A percentile compares a stretch with the other conserved stretches of the same genome.
Conservation (phyloP, 805 yeast species). For the Metschnikowia gelsemii region DNA sequence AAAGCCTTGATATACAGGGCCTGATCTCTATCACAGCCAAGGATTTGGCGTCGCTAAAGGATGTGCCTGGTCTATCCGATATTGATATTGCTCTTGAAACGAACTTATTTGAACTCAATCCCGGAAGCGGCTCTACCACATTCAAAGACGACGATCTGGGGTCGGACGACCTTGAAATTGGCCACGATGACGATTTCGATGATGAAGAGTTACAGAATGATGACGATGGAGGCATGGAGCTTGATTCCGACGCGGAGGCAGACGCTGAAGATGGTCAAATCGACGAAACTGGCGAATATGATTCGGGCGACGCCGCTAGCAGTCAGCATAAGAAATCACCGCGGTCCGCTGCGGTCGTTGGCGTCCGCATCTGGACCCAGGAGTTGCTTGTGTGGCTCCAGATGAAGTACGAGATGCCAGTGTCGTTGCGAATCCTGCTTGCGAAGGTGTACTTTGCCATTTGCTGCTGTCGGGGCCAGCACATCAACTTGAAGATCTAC, state of each 20-base stretch:
- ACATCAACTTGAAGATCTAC: slow-evolving; percentile 56
- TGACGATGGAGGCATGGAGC: slow-evolving; percentile 41
- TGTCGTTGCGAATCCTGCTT: slow-evolving; percentile 56
- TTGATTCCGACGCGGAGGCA: slow-evolving; percentile 38
- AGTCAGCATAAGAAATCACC: slow-evolving; percentile 64
- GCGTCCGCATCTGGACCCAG: slow-evolving; percentile 82
- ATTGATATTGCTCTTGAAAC: slow-evolving; percentile 54
- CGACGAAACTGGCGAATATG: slow-evolving; percentile 37
- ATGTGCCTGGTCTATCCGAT: slow-evolving; percentile 32
- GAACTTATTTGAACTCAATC: slow-evolving; percentile 42
- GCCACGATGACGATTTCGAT: slow-evolving; percentile 20
- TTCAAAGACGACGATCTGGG: slow-evolving; percentile 24
- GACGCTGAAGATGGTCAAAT: slow-evolving; percentile 36
- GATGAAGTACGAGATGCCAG: slow-evolving; percentile 79
- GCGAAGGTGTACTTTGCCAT: slow-evolving; percentile 71
- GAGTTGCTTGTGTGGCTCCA: slow-evolving; percentile 76
- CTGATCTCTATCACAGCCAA: slow-evolving; percentile 62
- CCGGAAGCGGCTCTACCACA: slow-evolving; percentile 16
- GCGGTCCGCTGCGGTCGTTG: slow-evolving; percentile 68
- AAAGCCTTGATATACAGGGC: slow-evolving; percentile 74
- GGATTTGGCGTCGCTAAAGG: slow-evolving; percentile 53
- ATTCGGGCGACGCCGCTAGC: slow-evolving; percentile 34
- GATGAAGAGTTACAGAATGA: too few relatives aligned
- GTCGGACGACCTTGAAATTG: slow-evolving; percentile 28
- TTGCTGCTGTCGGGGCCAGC: slow-evolving; percentile 71